Evolutionary conservation across 768 basidiomycete genomes (phyloP).

Genomic region (Russula abietina): DNA sequence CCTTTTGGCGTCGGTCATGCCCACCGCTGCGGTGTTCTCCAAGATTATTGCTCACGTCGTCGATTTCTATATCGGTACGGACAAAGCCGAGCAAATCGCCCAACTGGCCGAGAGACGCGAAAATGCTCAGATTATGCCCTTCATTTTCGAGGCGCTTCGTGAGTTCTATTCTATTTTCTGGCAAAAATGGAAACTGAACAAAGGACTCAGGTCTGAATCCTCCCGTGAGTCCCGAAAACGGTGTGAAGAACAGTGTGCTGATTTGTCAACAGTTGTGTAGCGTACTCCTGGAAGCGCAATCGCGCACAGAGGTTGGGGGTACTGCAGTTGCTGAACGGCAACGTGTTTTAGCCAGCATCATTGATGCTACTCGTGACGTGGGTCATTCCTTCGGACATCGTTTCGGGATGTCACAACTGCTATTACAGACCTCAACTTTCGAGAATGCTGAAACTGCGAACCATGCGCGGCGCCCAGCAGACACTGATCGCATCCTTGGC

Average conservation of each 20-base stretch:
- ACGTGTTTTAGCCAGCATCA: slow-evolving; percentile 22
- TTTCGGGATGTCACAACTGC: background rate
- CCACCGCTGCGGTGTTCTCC: slow-evolving; percentile 51
- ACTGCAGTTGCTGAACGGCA: slow-evolving; percentile 19
- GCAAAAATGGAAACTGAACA: slow-evolving; percentile 1
- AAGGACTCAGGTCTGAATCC: slow-evolving; percentile 20
- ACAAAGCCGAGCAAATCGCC: background rate
- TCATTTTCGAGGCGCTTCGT: slow-evolving; percentile 25
- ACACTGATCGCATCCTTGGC: slow-evolving; percentile 14
- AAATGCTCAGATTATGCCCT: slow-evolving; percentile 12
- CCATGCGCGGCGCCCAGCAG: background rate
- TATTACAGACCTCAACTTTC: slow-evolving; percentile 4
- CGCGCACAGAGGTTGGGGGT: slow-evolving; percentile 12
- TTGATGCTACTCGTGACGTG: slow-evolving; percentile 25
- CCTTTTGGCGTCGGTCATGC: slow-evolving; percentile 49
- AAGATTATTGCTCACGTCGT: slow-evolving; percentile 51
- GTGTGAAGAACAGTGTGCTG: background rate
- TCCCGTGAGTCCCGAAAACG: slow-evolving; percentile 15
- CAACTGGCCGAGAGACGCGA: background rate
- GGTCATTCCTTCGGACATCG: background rate
- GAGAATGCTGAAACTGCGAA: background rate
- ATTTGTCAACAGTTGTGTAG: slow-evolving; percentile 16
- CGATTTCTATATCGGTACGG: slow-evolving; percentile 48
- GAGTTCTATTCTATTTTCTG: background rate
- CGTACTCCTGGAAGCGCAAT: slow-evolving; percentile 10